These are phyloP conservation scores for Glutinoglossum americanum DNA, from an alignment of 495 filamentous ascomycete species.

Conservation along the genomic window DNA sequence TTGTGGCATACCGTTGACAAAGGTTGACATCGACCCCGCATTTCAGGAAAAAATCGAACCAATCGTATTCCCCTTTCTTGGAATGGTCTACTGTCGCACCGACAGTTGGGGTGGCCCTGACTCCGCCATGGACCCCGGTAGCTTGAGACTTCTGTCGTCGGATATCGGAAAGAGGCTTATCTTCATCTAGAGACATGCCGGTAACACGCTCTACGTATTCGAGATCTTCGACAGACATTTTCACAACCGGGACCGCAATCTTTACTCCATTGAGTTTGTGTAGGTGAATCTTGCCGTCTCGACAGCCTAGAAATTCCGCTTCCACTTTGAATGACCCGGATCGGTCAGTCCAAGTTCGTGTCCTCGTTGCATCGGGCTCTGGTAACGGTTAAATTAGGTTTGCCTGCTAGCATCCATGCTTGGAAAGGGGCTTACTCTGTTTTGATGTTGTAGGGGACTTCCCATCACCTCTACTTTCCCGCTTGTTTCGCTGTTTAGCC, in stretches of 20 bases:
- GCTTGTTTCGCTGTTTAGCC: constrained; percentile 45
- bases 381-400: neutral
- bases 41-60: constrained; percentile 94
- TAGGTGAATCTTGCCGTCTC: constrained; percentile 90
- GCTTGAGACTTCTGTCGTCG: constrained; percentile 16
- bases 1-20: constrained; percentile 81
- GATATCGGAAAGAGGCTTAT: constrained; percentile 81
- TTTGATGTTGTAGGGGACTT: constrained; percentile 27
- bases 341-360: constrained; percentile 84
- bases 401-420: constrained; percentile 8
- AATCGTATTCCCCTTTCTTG: constrained; percentile 65
- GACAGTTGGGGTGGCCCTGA: constrained; percentile 12
- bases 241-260: constrained; percentile 82
- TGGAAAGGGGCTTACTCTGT: constrained; percentile 39
- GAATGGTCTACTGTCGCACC: constrained; percentile 26
- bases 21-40: constrained; percentile 79
- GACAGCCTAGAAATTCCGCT: constrained; percentile 83
- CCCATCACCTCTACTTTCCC: constrained; percentile 30
- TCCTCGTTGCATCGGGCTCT: constrained; percentile 73
- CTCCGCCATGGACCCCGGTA: constrained; percentile 9
- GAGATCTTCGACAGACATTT: constrained; percentile 88
- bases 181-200: constrained; percentile 82
- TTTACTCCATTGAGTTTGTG: constrained; percentile 97
- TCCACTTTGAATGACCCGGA: constrained; percentile 93
- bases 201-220: constrained; percentile 80